Base-by-base conservation (phyloP, 371 early-diverging fungal species). In the Mortierella sp. region DNA sequence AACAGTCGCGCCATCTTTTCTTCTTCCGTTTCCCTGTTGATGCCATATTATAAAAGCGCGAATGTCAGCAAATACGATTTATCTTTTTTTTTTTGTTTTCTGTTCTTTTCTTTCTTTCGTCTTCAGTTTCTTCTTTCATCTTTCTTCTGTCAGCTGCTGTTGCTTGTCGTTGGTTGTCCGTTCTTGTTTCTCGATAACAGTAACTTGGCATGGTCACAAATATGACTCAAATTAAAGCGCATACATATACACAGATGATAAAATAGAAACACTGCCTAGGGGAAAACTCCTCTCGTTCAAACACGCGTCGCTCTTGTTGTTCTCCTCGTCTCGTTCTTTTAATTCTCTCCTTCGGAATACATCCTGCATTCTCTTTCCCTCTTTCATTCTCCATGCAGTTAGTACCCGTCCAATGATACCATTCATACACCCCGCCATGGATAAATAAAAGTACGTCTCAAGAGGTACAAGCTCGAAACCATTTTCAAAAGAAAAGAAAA, bases 1-100 rank as follows among this genome's bases (percentile, higher is more conserved):
- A 94, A 81, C 70, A 92, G 80, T n/a, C 94, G 89, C 19, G 92
- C 89, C 75, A 93, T 91, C 83, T 91, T 92, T 78, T 94, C 92
- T 79, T 94, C 94, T 44, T 91, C 93, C 60, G 93, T 88, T 80
- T 91, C 90, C 68, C 90, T 88, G 72, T 42, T 38, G 42, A 24
- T 10, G 21, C 70, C 48, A 13, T 21, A 54, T 28, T 38, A 10
- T 34, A 54, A 72, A 50, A 45, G 73, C 63, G 52, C 24, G 68
- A 74, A 31, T 34, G 45, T 68, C 38, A 52, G 73, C 38, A 73
- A 19, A 57, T 38, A 74, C 34, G 21, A 19, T 74, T 55, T 42
- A 55, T 50, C 24, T 73, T 52, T 54, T 28, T 52, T 24, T 52
- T 73, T 55, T 52, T 26, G 11, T 54, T 21, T 38, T 47, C 55